These are phyloP conservation scores for Tetrahymena borealis DNA, from an alignment of 73 alveolate species.

Conservation along the genomic window DNA sequence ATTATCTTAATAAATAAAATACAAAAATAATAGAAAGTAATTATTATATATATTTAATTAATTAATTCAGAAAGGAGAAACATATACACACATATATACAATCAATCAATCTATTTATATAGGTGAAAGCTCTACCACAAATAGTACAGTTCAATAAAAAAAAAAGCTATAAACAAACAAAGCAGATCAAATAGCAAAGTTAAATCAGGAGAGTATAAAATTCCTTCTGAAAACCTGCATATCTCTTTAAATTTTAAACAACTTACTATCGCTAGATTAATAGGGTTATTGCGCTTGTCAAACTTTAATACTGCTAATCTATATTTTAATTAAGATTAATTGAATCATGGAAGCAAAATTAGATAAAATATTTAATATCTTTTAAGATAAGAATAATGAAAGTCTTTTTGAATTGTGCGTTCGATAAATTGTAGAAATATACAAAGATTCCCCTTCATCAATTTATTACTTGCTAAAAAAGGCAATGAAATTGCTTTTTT, in stretches of 20 bases:
- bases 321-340: background rate
- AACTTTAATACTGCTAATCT: background rate
- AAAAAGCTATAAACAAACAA: too few relatives aligned
- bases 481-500: background rate
- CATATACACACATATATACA: background rate
- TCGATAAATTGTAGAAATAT: background rate
- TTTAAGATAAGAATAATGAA: background rate
- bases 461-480: background rate
- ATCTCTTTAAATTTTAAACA: too few relatives aligned
- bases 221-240: too few relatives aligned
- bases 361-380: background rate
- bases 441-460: background rate
- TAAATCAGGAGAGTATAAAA: too few relatives aligned
- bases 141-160: too few relatives aligned
- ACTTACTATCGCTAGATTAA: too few relatives aligned
- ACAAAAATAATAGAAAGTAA: background rate
- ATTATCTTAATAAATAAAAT: background rate
- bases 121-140: background rate
- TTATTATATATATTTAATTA: background rate
- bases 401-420: background rate
- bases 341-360: background rate
- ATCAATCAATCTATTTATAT: background rate
- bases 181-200: too few relatives aligned
- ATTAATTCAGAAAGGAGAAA: background rate
- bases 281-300: too few relatives aligned